Evolutionary conservation across 345 rosid species (phyloP).

Genomic region (Microcos paniculata): DNA sequence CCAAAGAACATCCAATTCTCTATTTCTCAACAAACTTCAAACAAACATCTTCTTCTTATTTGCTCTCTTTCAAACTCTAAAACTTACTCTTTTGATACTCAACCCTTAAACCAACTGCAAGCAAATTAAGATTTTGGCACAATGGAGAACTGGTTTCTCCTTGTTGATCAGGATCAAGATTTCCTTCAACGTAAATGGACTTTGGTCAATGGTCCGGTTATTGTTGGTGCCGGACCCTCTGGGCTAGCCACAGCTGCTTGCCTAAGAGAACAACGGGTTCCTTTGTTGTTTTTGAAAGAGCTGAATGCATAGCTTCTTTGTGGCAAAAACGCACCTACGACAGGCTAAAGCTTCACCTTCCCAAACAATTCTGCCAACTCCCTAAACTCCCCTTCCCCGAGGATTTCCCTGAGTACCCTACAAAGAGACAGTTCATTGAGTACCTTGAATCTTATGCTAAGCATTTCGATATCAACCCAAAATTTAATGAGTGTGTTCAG

Average conservation of each 20-base stretch:
- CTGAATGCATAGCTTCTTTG: constrained; percentile 83
- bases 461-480: constrained; percentile 63
- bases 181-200: constrained; percentile 45
- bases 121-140: no score
- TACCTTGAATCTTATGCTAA: constrained; percentile 74
- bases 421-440: constrained; percentile 60
- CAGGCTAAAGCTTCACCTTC: constrained; percentile 83
- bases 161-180: constrained; percentile 41
- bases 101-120: neutral
- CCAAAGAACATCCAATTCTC: constrained; percentile 10
- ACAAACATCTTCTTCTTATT: neutral
- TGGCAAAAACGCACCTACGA: constrained; percentile 84
- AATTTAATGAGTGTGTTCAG: constrained; percentile 80
- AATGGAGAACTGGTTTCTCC: constrained; percentile 48
- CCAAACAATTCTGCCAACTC: constrained; percentile 79
- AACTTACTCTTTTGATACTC: neutral
- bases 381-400: constrained; percentile 81
- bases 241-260: constrained; percentile 87
- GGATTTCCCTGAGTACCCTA: constrained; percentile 70
- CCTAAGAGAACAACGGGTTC: constrained; percentile 66
- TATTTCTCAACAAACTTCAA: neutral
- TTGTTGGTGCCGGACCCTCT: constrained; percentile 86
- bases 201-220: constrained; percentile 76
- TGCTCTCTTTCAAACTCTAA: constrained; percentile 9
- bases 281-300: constrained; percentile 72